Base-by-base conservation (phyloP, 73 alveolate species). In the Symbiodinium natans region DNA sequence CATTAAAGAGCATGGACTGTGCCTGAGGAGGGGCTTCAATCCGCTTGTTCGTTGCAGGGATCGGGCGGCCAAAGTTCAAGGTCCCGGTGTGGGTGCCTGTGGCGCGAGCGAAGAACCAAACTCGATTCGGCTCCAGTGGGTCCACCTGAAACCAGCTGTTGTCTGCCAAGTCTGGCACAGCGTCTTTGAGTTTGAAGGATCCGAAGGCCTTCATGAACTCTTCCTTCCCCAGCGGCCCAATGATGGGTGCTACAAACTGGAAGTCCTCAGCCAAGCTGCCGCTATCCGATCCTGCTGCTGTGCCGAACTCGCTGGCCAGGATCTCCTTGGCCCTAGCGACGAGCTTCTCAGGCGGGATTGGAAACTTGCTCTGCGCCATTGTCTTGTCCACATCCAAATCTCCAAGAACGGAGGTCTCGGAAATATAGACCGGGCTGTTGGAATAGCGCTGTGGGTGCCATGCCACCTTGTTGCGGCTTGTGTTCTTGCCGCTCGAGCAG, bases 41-140 rank as follows among this genome's bases (percentile, higher is more conserved):
- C 19, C 86, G 85, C 80, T 90, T 90, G 36, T 85, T 41, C 1
- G 68, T 82, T 19, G 90, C 40, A 40, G 90, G 59, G 90, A 82
- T 41, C 38, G 68, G 63, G 39, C 38, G 90, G 39, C 39, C 80
- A 29, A 33, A 33, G 84, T n/a, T 34, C 80, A 90, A 33, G 9
- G 97, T 82, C 46, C 97, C 97, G 23, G 97, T 90, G 97, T 90
- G 97, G 6, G 97, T 90, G 31, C 97, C 97, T 2, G 97, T 90
- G 56, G 97, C 97, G 19, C 97, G 97, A 31, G 97, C 77, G 88
- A 90, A 71, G 97, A 90, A 90, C 97, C 97, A 90, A 19, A 90
- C 97, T 25, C 97, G 97, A 42, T 90, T 90, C 36, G 97, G 97
- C 77, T 90, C 97, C 87, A 90, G 43, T 8, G 97, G 97, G 40